Conservation (phyloP, 2,329 filamentous ascomycete species). For the Botrytis elliptica region DNA sequence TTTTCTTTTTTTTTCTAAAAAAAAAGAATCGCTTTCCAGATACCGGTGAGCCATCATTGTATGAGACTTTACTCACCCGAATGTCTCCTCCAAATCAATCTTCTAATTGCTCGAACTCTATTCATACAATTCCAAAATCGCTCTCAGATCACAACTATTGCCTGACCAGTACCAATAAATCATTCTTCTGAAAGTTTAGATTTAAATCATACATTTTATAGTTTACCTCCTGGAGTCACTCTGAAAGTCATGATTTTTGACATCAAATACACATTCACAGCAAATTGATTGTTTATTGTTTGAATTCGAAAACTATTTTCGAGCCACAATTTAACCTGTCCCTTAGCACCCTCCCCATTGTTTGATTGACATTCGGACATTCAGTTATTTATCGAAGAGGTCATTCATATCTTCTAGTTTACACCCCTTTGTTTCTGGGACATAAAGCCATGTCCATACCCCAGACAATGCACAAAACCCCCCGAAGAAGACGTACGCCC, state of each 20-base stretch:
- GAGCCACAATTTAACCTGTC: neutral
- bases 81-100: neutral
- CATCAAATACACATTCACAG: too few species aligned
- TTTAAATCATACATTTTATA: too few species aligned
- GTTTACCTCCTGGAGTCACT: too few species aligned
- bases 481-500: conserved; percentile 56
- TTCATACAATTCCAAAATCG: too few species aligned
- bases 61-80: neutral
- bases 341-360: neutral
- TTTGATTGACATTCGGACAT: neutral
- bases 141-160: too few species aligned
- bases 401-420: conserved; percentile 54
- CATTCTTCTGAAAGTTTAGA: too few species aligned
- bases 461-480: conserved; percentile 48
- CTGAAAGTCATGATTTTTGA: too few species aligned
- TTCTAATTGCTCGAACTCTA: neutral
- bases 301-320: neutral
- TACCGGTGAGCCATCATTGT: neutral
- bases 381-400: conserved; percentile 21
- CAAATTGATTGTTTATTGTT: neutral
- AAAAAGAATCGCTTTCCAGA: neutral
- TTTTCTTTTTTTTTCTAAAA: too few species aligned
- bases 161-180: too few species aligned
- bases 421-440: conserved; percentile 50
- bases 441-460: conserved; percentile 51